These are phyloP conservation scores for Globisporangium canariense DNA, from an alignment of 352 stramenopile species.

Conservation along the genomic window DNA sequence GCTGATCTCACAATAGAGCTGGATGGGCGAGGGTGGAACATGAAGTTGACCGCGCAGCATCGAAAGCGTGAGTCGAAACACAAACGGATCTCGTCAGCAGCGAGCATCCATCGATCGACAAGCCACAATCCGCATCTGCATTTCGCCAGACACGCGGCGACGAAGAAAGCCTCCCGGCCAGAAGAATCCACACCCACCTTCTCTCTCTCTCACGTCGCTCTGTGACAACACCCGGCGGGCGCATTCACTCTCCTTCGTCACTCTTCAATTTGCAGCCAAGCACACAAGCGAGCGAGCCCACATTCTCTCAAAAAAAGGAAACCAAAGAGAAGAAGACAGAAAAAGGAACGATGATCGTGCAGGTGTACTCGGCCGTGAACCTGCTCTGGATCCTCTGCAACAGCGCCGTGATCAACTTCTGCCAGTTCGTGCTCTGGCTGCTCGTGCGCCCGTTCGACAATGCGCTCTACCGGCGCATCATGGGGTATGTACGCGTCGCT, in stretches of 20 bases:
- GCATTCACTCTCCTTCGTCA: not conserved
- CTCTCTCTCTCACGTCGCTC: not conserved
- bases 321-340: not conserved
- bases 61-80: slow-evolving; percentile 6
- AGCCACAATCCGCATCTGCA: not conserved
- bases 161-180: not conserved
- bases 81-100: not conserved
- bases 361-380: slow-evolving; percentile 71
- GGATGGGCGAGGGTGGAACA: slow-evolving; percentile 4
- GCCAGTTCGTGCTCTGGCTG: slow-evolving; percentile 79
- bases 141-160: not conserved
- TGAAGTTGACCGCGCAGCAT: slow-evolving; percentile 12
- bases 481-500: slow-evolving; percentile 37
- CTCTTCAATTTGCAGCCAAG: not conserved
- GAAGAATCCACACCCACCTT: not conserved
- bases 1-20: not conserved
- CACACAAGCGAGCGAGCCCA: too few relatives aligned
- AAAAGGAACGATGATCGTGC: slow-evolving; percentile 40
- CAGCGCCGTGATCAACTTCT: slow-evolving; percentile 73
- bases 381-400: slow-evolving; percentile 86
- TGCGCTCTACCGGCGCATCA: slow-evolving; percentile 70
- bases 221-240: too few relatives aligned
- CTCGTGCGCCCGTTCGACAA: slow-evolving; percentile 83
- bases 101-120: not conserved
- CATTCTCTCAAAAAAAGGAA: too few relatives aligned